Evolutionary conservation across 805 yeast species (phyloP).

Genomic region (Ogataea ramenticola): DNA sequence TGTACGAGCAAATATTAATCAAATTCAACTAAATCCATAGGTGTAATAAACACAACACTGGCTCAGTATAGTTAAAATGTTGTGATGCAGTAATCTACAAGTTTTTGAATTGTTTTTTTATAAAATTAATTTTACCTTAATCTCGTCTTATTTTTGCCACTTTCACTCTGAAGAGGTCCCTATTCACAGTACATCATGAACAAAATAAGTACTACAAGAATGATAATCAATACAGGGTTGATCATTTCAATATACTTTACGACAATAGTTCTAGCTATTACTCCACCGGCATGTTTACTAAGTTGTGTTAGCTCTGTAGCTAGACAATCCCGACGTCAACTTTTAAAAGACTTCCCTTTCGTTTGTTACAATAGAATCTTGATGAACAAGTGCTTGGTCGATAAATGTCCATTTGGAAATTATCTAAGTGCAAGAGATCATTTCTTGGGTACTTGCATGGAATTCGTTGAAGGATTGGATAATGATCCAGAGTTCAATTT

Average conservation of each 20-base stretch:
- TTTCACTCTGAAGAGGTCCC: no score
- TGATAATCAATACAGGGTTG: not conserved
- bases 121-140: no score
- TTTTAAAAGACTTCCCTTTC: conserved; percentile 25
- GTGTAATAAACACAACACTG: no score
- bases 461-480: conserved; percentile 22
- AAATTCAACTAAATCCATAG: no score
- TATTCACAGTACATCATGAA: no score
- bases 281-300: conserved; percentile 21
- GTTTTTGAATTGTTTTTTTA: no score
- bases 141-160: no score
- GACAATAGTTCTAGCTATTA: not conserved
- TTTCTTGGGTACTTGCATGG: conserved; percentile 39
- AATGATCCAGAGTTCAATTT: conserved; percentile 17
- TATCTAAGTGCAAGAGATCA: conserved; percentile 43
- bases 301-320: conserved; percentile 15
- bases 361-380: conserved; percentile 24
- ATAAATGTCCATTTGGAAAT: conserved; percentile 34
- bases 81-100: no score
- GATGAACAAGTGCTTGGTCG: conserved; percentile 32
- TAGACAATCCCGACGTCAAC: conserved; percentile 8
- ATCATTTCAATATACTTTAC: no score
- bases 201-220: no score
- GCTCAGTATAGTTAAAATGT: no score
- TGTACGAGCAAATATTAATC: no score